These are phyloP conservation scores for Colletotrichum eleusines DNA, from an alignment of 2,329 filamentous ascomycete genomes.

Conservation along the genomic window DNA sequence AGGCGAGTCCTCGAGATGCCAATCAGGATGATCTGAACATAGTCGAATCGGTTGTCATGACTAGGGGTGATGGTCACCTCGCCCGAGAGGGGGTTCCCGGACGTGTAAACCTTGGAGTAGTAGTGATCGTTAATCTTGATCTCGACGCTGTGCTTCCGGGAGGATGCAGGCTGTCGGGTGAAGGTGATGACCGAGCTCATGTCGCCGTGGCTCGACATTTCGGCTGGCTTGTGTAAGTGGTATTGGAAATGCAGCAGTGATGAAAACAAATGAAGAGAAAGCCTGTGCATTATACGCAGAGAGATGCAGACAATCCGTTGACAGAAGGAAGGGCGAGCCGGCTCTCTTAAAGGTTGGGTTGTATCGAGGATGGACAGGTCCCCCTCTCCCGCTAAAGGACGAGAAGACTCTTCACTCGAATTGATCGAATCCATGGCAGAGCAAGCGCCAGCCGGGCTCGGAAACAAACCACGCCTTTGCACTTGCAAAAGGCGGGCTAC, in stretches of 20 bases:
- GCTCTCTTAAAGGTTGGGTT: slow-evolving; percentile 38
- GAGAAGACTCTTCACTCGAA: slow-evolving; percentile 15
- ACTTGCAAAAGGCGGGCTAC: slow-evolving; percentile 35
- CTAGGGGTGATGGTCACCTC: slow-evolving; percentile 59
- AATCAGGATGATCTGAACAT: slow-evolving; percentile 65
- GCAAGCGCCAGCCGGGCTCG: slow-evolving; percentile 24
- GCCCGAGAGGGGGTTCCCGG: slow-evolving; percentile 64
- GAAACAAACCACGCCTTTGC: slow-evolving; percentile 31
- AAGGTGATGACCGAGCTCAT: slow-evolving; percentile 42
- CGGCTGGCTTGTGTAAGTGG: slow-evolving; percentile 1
- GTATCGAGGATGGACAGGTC: slow-evolving; percentile 27
- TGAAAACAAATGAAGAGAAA: background rate
- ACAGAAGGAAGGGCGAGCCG: slow-evolving; percentile 29
- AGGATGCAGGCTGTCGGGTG: slow-evolving; percentile 45
- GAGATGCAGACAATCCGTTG: slow-evolving; percentile 4
- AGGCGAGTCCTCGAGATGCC: slow-evolving; percentile 64
- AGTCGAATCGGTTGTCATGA: slow-evolving; percentile 62
- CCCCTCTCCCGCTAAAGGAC: background rate
- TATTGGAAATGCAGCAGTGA: slow-evolving; percentile 4
- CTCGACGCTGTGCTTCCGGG: slow-evolving; percentile 54
- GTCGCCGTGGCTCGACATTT: slow-evolving; percentile 42
- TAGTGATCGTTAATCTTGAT: slow-evolving; percentile 67
- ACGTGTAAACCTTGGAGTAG: slow-evolving; percentile 67
- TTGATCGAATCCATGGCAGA: slow-evolving; percentile 31
- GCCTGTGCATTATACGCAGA: slow-evolving; percentile 21